phyloP scores from a whole-genome alignment of 2,329 filamentous ascomycete genomes.

The Cladobotryum mycophilum region DNA sequence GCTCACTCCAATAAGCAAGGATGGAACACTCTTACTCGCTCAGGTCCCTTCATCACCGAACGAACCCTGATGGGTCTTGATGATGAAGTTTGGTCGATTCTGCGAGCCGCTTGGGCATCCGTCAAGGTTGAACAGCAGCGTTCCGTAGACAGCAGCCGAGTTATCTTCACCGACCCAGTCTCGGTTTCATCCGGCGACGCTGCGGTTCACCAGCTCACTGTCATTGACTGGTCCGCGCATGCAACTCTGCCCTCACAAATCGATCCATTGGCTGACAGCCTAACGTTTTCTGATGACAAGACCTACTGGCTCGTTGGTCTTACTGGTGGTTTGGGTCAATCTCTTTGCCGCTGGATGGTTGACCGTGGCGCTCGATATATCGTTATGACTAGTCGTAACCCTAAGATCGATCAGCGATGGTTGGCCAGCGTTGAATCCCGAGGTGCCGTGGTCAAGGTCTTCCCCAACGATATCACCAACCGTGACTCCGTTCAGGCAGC shows the following conservation, averaged over 20 bases:
- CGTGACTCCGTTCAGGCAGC: conserved; percentile 4
- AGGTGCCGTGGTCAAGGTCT: conserved; percentile 6
- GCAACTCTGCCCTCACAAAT: background rate
- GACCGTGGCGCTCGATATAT: conserved; percentile 30
- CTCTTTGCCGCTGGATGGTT: conserved; percentile 35
- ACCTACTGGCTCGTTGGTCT: conserved; percentile 30
- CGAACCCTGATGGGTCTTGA: background rate
- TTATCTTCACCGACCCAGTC: background rate
- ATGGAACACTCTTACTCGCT: background rate
- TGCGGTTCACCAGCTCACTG: background rate
- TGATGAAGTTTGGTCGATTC: background rate
- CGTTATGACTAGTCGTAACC: conserved; percentile 33
- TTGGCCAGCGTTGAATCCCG: conserved; percentile 13
- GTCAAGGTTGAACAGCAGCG: background rate
- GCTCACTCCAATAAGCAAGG: background rate
- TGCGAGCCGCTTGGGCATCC: background rate
- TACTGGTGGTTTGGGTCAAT: conserved; percentile 29
- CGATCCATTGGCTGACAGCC: background rate
- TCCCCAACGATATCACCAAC: conserved; percentile 11
- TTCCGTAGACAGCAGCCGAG: background rate
- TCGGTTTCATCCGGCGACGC: background rate
- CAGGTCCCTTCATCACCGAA: background rate
- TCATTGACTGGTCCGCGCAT: background rate
- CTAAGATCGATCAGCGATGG: conserved; percentile 25
- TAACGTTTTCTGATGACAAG: conserved; percentile 19